Percentiles rank a stretch among this genome's conserved stretches.
These are phyloP conservation scores for Diaporthe vexans DNA, from an alignment of 2,329 filamentous ascomycete genomes.

Conservation along the genomic window DNA sequence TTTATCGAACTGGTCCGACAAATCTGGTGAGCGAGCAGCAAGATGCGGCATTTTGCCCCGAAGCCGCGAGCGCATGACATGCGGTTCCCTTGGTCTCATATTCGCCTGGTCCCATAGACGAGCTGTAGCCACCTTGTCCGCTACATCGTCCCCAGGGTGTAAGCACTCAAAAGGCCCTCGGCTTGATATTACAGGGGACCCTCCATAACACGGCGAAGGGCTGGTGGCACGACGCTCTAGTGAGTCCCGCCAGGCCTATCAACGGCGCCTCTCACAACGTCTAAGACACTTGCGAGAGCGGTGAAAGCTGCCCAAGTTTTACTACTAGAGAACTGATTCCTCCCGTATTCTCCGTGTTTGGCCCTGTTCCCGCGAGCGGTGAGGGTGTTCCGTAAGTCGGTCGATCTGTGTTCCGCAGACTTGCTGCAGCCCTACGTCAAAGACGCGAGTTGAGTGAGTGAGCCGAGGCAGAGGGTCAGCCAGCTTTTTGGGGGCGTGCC, in stretches of 20 bases:
- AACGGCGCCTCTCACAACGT: slow-evolving; percentile 7
- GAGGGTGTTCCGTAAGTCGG: slow-evolving; percentile 20
- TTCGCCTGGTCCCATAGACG: not conserved
- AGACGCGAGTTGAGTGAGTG: not conserved
- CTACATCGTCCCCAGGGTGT: not conserved
- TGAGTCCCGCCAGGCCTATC: slow-evolving; percentile 24
- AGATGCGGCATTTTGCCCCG: slow-evolving; percentile 11
- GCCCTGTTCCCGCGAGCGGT: slow-evolving; percentile 2
- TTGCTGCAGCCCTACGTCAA: slow-evolving; percentile 33
- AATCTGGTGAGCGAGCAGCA: not conserved
- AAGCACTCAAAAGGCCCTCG: slow-evolving; percentile 21
- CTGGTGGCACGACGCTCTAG: slow-evolving; percentile 16
- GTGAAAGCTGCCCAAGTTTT: slow-evolving; percentile 15
- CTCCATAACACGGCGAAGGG: not conserved
- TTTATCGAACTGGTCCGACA: not conserved
- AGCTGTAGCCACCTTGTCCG: slow-evolving; percentile 1
- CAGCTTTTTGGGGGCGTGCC: not conserved
- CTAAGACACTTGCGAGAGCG: slow-evolving; percentile 14
- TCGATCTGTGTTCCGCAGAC: slow-evolving; percentile 17
- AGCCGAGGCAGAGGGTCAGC: slow-evolving; percentile 24
- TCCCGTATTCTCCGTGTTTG: slow-evolving; percentile 6
- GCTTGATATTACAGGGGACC: slow-evolving; percentile 20
- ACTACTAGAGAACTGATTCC: not conserved
- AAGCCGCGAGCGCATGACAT: not conserved
- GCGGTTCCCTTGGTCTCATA: not conserved